Evolutionary conservation across 2,329 filamentous ascomycete species (phyloP).

Genomic region (Gnomoniopsis smithogilvyi): DNA sequence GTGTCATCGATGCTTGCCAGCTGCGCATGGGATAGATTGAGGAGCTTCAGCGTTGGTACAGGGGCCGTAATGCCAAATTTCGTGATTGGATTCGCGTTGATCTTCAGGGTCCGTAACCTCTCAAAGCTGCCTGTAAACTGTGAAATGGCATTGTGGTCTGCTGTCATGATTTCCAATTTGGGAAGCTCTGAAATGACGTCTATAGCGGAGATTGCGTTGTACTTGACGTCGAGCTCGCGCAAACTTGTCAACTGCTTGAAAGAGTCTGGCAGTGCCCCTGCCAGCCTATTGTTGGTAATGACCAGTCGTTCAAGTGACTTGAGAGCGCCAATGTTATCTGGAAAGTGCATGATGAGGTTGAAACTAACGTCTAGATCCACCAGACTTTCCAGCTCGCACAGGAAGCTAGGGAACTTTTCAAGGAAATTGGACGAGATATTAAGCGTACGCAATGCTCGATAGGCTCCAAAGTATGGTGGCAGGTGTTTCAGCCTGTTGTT

Average conservation of each 20-base stretch:
- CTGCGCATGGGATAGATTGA: slow-evolving; percentile 91
- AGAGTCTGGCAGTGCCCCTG: slow-evolving; percentile 68
- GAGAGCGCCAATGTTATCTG: slow-evolving; percentile 74
- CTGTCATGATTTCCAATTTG: slow-evolving; percentile 80
- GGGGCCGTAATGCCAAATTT: slow-evolving; percentile 80
- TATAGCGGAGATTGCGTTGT: slow-evolving; percentile 85
- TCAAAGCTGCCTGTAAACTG: slow-evolving; percentile 88
- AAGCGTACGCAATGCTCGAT: slow-evolving; percentile 73
- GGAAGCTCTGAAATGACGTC: slow-evolving; percentile 82
- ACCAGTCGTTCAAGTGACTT: slow-evolving; percentile 82
- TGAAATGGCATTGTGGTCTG: slow-evolving; percentile 90
- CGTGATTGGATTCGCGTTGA: slow-evolving; percentile 94
- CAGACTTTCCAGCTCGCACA: slow-evolving; percentile 77
- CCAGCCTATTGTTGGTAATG: slow-evolving; percentile 91
- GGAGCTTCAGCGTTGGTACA: slow-evolving; percentile 75
- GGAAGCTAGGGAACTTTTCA: slow-evolving; percentile 76
- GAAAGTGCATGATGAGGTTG: slow-evolving; percentile 79
- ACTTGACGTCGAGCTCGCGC: slow-evolving; percentile 90
- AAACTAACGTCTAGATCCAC: slow-evolving; percentile 96
- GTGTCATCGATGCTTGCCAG: slow-evolving; percentile 85
- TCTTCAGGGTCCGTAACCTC: slow-evolving; percentile 75
- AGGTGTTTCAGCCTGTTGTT: slow-evolving; percentile 85
- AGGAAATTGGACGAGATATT: slow-evolving; percentile 95
- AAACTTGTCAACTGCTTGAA: slow-evolving; percentile 74
- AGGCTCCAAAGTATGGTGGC: slow-evolving; percentile 78